phyloP scores from a whole-genome alignment of 371 early-diverging fungal genomes.

The Mortierella sp. region DNA sequence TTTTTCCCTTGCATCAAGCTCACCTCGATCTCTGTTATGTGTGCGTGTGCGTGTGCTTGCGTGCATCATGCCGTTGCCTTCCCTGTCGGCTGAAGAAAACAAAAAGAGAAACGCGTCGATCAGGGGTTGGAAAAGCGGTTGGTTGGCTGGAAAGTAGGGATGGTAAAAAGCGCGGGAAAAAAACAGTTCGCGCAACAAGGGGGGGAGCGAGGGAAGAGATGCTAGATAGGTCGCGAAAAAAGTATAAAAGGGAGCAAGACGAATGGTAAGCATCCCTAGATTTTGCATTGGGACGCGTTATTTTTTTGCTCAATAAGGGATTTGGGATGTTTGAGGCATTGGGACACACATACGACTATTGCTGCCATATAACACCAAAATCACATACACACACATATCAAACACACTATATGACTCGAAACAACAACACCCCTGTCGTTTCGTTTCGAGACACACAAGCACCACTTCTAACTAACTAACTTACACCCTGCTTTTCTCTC shows the following conservation, averaged over 20 bases:
- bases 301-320: background rate
- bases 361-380: background rate
- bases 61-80: conserved; percentile 6
- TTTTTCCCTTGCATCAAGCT: conserved; percentile 9
- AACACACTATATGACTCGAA: too few relatives aligned
- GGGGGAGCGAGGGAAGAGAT: background rate
- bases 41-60: background rate
- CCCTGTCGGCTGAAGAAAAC: too few relatives aligned
- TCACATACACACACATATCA: too few relatives aligned
- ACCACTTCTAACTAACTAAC: too few relatives aligned
- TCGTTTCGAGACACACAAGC: too few relatives aligned
- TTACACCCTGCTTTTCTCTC: too few relatives aligned
- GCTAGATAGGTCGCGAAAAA: background rate
- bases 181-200: conserved; percentile 1
- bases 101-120: background rate
- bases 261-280: background rate
- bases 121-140: background rate
- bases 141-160: conserved; percentile 5
- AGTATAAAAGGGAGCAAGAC: conserved; percentile 1
- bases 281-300: conserved; percentile 5
- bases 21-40: background rate
- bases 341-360: background rate
- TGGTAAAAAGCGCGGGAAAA: conserved; percentile 11
- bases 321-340: background rate
- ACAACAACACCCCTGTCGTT: too few relatives aligned